Conservation (phyloP, 805 yeast genomes). For the Nakazawaea sp. region DNA sequence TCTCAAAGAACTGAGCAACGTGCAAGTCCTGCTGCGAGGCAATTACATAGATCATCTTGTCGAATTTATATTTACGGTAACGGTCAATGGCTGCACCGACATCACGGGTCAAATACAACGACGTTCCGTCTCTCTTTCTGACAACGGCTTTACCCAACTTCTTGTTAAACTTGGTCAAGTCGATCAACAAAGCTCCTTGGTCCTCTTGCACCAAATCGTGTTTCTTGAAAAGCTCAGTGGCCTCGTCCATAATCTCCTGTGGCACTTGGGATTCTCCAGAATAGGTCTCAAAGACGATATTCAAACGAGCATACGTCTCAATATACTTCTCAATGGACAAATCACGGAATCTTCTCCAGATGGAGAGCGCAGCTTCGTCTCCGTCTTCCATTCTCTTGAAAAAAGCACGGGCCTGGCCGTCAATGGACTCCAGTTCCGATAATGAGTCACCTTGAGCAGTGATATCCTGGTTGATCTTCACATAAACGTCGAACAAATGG, state of each 20-base stretch:
- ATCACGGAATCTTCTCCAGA: constrained; percentile 90
- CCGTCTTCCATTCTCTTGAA: constrained; percentile 93
- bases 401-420: constrained; percentile 79
- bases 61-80: constrained; percentile 75
- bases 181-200: constrained; percentile 85
- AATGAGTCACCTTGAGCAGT: constrained; percentile 44
- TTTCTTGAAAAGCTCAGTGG: constrained; percentile 53
- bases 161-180: constrained; percentile 77
- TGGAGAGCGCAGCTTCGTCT: constrained; percentile 64
- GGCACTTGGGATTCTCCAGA: constrained; percentile 96
- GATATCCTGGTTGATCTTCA: constrained; percentile 74
- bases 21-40: constrained; percentile 97
- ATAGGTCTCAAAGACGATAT: constrained; percentile 80
- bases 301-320: constrained; percentile 85
- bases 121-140: constrained; percentile 92
- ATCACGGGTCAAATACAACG: constrained; percentile 90
- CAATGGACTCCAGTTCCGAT: constrained; percentile 45
- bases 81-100: constrained; percentile 95
- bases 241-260: constrained; percentile 60
- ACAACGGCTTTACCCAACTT: constrained; percentile 90
- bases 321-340: constrained; percentile 81
- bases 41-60: constrained; percentile 93
- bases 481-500: constrained; percentile 93
- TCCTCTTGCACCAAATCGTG: constrained; percentile 75
- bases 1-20: constrained; percentile 88